Evolutionary conservation across 768 basidiomycete species (phyloP), one percentile per base, ranked within the genome.

Genomic region (Tricholoma flavovirens): DNA sequence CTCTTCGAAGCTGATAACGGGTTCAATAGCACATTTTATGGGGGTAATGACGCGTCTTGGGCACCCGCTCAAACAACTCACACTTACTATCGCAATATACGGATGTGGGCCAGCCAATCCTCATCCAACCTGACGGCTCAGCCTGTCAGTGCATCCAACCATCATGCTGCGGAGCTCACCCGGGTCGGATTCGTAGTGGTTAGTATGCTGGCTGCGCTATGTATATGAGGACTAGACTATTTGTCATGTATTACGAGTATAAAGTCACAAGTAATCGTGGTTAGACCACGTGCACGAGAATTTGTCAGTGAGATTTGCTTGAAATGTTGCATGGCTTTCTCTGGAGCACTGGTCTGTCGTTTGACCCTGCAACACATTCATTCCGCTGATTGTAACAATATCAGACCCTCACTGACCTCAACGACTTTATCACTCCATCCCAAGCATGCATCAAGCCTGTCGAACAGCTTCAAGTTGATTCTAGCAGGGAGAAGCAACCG

Each of bases 371-470:
- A 19, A 50, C 33, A 51, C 54, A 33, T 49, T 60, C 56, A 15
- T 15, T 5, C 14, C 14, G 15, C 14, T 15, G 2, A 15, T 15
- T 15, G 14, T 36, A 36, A 57, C 60, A 26, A 48, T 57, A 56
- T 53, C n/a, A 94, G 92, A 94, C 89, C 8, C 75, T 98, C 48
- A 93, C 92, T 17, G 95, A 96, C 71, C 80, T 98, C 50, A 98
- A 98, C 69, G 97, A 98, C 71, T 99, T 94, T 69, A 91, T 99
- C 42, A 89, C 92, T 0, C 97, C 97, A 1, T 89, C 93, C 1
- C 96, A 98, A 73, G 90, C 90, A 17, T 99, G 97, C 71, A 98
- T 98, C 73, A 97, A 98, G 66, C 96, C 97, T 0, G 93, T 98
- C 21, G 69, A 80, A 74, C 69, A 80, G 57, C 56, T 65, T n/a